Conservation (phyloP, 169 alveolate genomes). For the Plasmodium billcollinsi region DNA sequence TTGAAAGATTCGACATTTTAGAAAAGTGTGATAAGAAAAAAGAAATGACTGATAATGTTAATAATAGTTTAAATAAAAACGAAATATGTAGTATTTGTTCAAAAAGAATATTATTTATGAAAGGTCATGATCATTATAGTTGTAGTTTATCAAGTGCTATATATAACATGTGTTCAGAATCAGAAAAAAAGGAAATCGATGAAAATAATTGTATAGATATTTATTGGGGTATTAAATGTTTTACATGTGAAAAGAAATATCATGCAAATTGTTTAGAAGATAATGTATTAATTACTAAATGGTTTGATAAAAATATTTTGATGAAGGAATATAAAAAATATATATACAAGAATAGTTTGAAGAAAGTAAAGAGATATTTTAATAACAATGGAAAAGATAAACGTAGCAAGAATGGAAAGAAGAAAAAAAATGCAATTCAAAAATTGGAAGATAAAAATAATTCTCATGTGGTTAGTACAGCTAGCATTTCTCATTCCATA, state of each 20-base stretch:
- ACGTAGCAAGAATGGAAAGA: neutral
- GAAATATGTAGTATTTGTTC: constrained; percentile 47
- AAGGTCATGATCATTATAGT: constrained; percentile 73
- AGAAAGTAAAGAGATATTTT: constrained; percentile 31
- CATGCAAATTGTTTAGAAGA: constrained; percentile 67
- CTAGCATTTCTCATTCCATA: neutral
- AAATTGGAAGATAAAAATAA: neutral
- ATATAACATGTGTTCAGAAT: constrained; percentile 46
- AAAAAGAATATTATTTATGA: constrained; percentile 29
- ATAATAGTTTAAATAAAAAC: constrained; percentile 10
- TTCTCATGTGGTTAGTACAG: constrained; percentile 3
- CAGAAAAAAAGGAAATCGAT: constrained; percentile 51
- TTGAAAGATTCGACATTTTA: constrained; percentile 50
- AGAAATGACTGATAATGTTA: constrained; percentile 10
- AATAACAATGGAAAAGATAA: constrained; percentile 15
- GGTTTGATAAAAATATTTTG: constrained; percentile 53
- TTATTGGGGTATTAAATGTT: constrained; percentile 71
- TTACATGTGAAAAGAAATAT: constrained; percentile 51
- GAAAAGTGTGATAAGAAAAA: constrained; percentile 47
- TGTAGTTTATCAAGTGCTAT: constrained; percentile 27
- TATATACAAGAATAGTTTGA: constrained; percentile 61
- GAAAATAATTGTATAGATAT: constrained; percentile 35
- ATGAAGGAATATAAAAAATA: constrained; percentile 71
- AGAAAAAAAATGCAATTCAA: neutral
- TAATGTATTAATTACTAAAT: constrained; percentile 48